Conservation (phyloP, 805 yeast species). For the Ascoidea tarda region DNA sequence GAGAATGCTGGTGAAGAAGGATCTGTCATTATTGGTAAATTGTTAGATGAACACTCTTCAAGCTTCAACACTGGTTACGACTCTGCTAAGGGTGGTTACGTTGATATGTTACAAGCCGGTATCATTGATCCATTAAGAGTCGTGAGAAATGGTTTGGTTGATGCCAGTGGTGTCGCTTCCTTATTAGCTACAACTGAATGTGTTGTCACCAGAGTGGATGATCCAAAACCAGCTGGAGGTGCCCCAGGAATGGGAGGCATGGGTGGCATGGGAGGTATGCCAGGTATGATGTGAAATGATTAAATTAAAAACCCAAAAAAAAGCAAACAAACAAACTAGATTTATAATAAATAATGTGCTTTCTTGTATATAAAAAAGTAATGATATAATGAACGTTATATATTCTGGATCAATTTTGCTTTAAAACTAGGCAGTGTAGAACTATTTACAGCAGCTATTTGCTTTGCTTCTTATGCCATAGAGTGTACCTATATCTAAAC, state of each 20-base stretch:
- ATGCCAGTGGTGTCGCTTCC: constrained; percentile 96
- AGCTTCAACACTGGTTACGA: constrained; percentile 88
- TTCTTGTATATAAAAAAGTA: too few species aligned
- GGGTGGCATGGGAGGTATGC: constrained; percentile 60
- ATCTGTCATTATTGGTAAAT: constrained; percentile 88
- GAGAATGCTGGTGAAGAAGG: constrained; percentile 98
- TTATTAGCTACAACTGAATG: constrained; percentile 96
- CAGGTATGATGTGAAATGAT: constrained; percentile 11
- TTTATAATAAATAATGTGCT: too few species aligned
- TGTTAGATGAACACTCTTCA: constrained; percentile 34
- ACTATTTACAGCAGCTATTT: background rate
- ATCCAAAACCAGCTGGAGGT: constrained; percentile 50
- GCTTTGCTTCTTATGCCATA: constrained; percentile 32
- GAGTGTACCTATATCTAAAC: constrained; percentile 41
- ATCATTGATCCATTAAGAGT: constrained; percentile 98
- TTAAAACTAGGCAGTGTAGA: background rate
- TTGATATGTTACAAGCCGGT: constrained; percentile 94
- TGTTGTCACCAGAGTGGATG: constrained; percentile 93
- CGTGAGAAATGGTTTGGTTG: constrained; percentile 88
- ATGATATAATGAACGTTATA: too few species aligned
- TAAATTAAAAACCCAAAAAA: too few species aligned
- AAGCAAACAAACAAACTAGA: too few species aligned
- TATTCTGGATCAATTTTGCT: background rate
- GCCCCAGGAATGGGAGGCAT: constrained; percentile 34
- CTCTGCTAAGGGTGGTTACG: constrained; percentile 82